Evolutionary conservation across 805 yeast species (phyloP).

Genomic region (Kuraishia piskuri): DNA sequence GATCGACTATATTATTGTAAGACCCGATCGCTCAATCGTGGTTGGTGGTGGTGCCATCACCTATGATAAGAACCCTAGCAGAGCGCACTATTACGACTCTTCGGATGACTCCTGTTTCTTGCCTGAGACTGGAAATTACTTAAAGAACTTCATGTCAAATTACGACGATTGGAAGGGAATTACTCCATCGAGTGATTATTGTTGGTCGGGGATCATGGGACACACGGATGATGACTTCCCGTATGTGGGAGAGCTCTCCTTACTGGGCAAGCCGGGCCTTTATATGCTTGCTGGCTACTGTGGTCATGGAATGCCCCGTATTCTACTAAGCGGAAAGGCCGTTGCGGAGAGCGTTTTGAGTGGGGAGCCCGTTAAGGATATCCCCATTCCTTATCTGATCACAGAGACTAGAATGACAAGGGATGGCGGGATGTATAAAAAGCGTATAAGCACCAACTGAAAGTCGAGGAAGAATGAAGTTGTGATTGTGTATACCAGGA

Average conservation of each 20-base stretch:
- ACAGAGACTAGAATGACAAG: conserved; percentile 6
- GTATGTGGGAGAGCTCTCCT: conserved; percentile 7
- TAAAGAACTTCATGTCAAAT: conserved; percentile 5
- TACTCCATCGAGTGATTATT: conserved; percentile 4
- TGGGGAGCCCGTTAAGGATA: conserved; percentile 6
- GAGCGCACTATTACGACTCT: conserved; percentile 8
- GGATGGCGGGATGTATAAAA: neutral
- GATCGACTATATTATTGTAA: conserved; percentile 25
- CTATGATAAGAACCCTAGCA: conserved; percentile 2
- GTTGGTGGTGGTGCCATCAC: conserved; percentile 24
- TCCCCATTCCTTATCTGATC: conserved; percentile 8
- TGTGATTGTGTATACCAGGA: too few relatives aligned
- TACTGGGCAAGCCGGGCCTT: conserved; percentile 4
- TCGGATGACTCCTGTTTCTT: conserved; percentile 7
- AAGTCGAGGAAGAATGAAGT: too few relatives aligned
- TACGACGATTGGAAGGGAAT: conserved; percentile 6
- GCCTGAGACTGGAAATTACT: conserved; percentile 5
- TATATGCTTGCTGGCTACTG: conserved; percentile 10
- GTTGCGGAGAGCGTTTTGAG: conserved; percentile 6
- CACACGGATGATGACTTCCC: conserved; percentile 10
- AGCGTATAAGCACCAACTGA: neutral
- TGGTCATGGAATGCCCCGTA: conserved; percentile 13
- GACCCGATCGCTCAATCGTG: conserved; percentile 29
- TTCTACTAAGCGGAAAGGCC: conserved; percentile 8
- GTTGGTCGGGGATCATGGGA: conserved; percentile 13